Evolutionary conservation across 2,329 filamentous ascomycete genomes (phyloP).

Genomic region (Microcera coccophila): DNA sequence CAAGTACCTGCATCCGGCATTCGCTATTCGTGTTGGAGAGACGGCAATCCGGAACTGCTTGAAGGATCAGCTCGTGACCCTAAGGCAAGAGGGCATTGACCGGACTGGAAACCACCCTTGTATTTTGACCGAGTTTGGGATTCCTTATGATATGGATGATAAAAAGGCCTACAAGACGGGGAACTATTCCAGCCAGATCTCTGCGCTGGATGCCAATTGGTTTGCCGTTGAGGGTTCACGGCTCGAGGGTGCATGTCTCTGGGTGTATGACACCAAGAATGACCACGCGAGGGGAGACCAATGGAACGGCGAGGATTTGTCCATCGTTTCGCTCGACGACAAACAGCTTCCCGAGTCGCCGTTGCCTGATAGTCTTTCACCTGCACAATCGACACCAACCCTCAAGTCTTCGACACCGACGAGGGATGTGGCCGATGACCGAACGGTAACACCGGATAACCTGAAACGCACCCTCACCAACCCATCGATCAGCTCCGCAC

Average conservation of each 20-base stretch:
- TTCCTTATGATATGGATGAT: constrained; percentile 98
- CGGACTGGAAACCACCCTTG: constrained; percentile 86
- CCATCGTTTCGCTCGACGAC: constrained; percentile 84
- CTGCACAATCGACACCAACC: constrained; percentile 45
- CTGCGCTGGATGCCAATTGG: constrained; percentile 93
- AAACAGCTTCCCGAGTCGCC: constrained; percentile 54
- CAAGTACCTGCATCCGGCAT: constrained; percentile 80
- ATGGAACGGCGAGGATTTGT: constrained; percentile 97
- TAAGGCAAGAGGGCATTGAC: constrained; percentile 82
- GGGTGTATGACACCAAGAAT: constrained; percentile 82
- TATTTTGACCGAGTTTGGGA: constrained; percentile 90
- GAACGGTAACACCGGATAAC: constrained; percentile 68
- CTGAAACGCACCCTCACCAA: constrained; percentile 69
- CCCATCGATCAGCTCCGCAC: constrained; percentile 59
- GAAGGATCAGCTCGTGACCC: constrained; percentile 76
- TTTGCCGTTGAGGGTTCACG: constrained; percentile 82
- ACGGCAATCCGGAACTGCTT: constrained; percentile 92
- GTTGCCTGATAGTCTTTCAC: constrained; percentile 40
- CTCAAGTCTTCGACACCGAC: constrained; percentile 20
- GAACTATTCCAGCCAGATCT: constrained; percentile 87
- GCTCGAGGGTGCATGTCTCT: constrained; percentile 82
- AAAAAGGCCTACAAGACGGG: constrained; percentile 94
- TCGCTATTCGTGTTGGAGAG: constrained; percentile 90
- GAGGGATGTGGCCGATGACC: constrained; percentile 48
- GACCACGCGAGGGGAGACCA: constrained; percentile 85